Percentiles rank a stretch among this genome's conserved stretches.
Conservation (phyloP, 805 yeast species). For the Yarrowia keelungensis region DNA sequence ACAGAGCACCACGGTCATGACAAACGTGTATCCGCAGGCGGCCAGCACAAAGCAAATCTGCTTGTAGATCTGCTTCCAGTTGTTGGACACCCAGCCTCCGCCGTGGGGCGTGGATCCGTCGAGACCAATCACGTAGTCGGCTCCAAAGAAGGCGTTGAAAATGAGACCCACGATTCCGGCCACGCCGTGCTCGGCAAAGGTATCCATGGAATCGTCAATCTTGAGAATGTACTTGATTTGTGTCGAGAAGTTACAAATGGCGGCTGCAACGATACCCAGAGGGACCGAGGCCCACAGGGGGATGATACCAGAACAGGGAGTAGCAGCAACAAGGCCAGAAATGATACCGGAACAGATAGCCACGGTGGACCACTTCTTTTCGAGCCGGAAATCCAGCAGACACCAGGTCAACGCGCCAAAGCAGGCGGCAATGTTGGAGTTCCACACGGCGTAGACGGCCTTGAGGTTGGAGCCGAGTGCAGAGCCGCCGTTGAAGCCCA, state of each 20-base stretch:
- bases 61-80: constrained; percentile 88
- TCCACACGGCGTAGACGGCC: constrained; percentile 89
- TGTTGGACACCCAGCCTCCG: constrained; percentile 93
- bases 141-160: constrained; percentile 86
- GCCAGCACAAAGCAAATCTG: constrained; percentile 87
- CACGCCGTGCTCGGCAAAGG: constrained; percentile 97
- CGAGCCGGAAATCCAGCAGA: constrained; percentile 83
- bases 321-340: constrained; percentile 95
- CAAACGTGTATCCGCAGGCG: constrained; percentile 73
- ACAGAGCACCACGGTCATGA: constrained; percentile 79
- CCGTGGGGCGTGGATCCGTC: constrained; percentile 83
- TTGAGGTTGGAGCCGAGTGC: constrained; percentile 81
- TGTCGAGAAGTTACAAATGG: constrained; percentile 88
- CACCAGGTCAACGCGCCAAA: constrained; percentile 95
- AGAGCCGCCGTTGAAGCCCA: constrained; percentile 92
- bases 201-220: constrained; percentile 93
- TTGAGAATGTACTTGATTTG: constrained; percentile 78
- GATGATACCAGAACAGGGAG: constrained; percentile 91
- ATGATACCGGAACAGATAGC: constrained; percentile 95
- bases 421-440: constrained; percentile 87
- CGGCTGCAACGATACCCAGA: constrained; percentile 80
- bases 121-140: constrained; percentile 85
- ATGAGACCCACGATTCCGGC: constrained; percentile 91
- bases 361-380: constrained; percentile 90
- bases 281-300: constrained; percentile 91